Evolutionary conservation across 805 yeast genomes (phyloP), one percentile per base, ranked within the genome.

Genomic region (Zygosaccharomyces lentus): DNA sequence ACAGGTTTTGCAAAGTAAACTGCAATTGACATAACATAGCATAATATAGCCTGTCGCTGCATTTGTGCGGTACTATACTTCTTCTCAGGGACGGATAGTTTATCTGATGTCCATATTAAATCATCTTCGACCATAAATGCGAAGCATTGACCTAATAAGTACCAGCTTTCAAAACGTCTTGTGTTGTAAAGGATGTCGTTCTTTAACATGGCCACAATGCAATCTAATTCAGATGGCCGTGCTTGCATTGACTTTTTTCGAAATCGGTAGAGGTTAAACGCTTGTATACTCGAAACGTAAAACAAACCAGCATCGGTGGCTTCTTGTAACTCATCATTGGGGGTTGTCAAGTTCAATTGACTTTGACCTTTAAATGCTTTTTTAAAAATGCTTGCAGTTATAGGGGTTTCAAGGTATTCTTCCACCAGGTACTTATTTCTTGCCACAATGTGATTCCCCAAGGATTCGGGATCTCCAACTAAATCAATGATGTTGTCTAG

Each of bases 21-120:
- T 1, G 49, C 45, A 13, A 56, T 7, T 0, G 95, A 89, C 86
- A 84, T 83, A 17, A 82, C 59, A 54, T 83, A 88, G 50, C 95
- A 82, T 2, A 88, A 54, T 1, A 91, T 63, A 0, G 96, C 73
- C 55, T 76, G 82, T 47, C 84, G 73, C 62, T 88, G 96, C 2
- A 77, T 59, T 5, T 73, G 65, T 0, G 89, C 87, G 0, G 88
- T 83, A 0, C 67, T 62, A 3, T 67, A 66, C 56, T 83, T 83
- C 50, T 81, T 73, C 5, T 84, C 93, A 0, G 72, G 58, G 0
- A 76, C 71, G 42, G 82, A 82, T 30, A 88, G 66, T 57, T 85
- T 85, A 56, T 90, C 96, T 0, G 96, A 81, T 1, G 91, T 85
- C 95, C 96, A 88, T n/a, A 87, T 80, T 46, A 93, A 66, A 52